Evolutionary conservation across 1,139 yeast species (phyloP), one percentile per base, ranked within the genome.

Genomic region (Candida tetrigidarum): DNA sequence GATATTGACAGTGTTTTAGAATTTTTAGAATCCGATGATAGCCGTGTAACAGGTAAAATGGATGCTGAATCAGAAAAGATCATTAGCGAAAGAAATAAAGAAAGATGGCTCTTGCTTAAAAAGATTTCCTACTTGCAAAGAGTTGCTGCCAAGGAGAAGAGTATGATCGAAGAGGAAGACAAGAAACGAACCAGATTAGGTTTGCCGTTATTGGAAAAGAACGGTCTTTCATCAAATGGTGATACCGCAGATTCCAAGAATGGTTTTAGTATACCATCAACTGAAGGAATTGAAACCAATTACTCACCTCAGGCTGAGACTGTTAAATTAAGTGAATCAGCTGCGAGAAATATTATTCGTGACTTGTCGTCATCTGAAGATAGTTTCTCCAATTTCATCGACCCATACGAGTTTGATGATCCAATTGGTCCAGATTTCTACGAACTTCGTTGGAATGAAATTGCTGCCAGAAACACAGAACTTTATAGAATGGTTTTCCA

Each of bases 351-450:
- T 14, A 56, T 81, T 2, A 62, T 84, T 33, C 63, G 68, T 5
- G 55, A 66, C 11, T 51, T 78, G 20, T 68, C 65, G 18, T 63
- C 72, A 7, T 57, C 65, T 28, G 62, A 64, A 14, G 56, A 64
- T 11, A 57, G 63, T 37, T 64, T 67, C 56, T 62, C 69, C 42
- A 74, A 71, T 35, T 85, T 83, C 48, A 76, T 93, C 46, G 97
- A 91, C 61, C 99, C 99, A 0, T 90, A 88, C 62, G 76, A 81
- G 1, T 90, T 95, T 62, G 84, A 79, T 49, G 99, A 95, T 66
- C 99, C 99, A 0, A 63, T 93, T 39, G 80, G 78, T 49, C 85
- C 80, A 9, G 80, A 79, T 4, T 93, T 95, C 60, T 89, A 83
- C 59, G 93, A 87, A 56, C 96, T 90, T 53, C 65, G 85, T n/a